phyloP scores from a whole-genome alignment of 2,329 filamentous ascomycete species.

The Acephala macrosclerotiorum region DNA sequence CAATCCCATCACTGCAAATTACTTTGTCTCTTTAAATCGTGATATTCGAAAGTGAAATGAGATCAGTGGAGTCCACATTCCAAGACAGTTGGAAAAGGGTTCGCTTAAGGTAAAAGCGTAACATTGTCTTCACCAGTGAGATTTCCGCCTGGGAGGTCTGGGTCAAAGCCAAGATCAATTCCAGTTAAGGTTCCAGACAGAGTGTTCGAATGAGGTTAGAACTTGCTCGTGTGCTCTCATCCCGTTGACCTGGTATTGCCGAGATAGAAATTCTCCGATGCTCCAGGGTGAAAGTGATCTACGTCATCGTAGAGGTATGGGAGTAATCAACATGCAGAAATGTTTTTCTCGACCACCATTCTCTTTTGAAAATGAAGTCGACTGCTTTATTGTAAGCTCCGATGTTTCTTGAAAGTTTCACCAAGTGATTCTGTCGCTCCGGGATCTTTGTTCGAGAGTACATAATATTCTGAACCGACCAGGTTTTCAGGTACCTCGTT shows the following conservation, averaged over 20 bases:
- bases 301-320: background rate
- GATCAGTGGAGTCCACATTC: background rate
- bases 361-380: background rate
- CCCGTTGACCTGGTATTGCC: background rate
- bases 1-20: constrained; percentile 14
- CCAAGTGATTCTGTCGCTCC: too few species aligned
- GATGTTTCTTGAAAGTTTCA: background rate
- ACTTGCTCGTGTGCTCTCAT: background rate
- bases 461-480: too few species aligned
- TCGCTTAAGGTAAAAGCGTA: background rate
- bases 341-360: background rate
- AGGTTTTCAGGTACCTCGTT: too few species aligned
- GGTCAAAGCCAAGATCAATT: background rate
- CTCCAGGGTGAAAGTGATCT: background rate
- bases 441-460: too few species aligned
- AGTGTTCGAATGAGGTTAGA: background rate
- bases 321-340: background rate
- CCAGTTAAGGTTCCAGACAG: background rate
- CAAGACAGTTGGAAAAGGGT: background rate
- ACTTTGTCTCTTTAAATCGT: background rate
- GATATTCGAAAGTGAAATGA: constrained; percentile 14
- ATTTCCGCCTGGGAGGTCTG: background rate
- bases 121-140: background rate
- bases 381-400: background rate
- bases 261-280: background rate